Evolutionary conservation across 495 filamentous ascomycete genomes (phyloP), one percentile per base, ranked within the genome.

Genomic region (Penicillium steckii): DNA sequence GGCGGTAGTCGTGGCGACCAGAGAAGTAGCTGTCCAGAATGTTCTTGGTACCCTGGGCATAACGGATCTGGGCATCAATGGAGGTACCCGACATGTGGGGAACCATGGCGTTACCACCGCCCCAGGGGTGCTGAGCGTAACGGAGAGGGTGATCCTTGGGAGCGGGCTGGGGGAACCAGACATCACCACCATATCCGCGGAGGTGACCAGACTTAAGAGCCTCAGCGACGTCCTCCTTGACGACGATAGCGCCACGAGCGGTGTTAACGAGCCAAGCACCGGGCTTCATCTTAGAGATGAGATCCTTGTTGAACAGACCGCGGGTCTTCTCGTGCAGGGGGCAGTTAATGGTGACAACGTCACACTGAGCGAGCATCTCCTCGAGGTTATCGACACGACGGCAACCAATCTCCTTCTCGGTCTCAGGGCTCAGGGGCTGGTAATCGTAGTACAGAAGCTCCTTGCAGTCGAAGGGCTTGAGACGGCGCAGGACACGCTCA

Each of bases 391-490:
- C 82, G 30, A 96, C 91, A 50, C 94, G 84, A 62, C 94, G 82
- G 81, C 87, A 92, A 70, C 94, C 94, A 73, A 98, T 97, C 80
- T 97, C 94, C 72, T 87, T 86, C 84, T 98, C 94, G 60, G 85
- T 78, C 78, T 96, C 91, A 48, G 90, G 68, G 46, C 70, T 78
- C 54, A 98, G 81, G 27, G 93, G 92, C 78, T 98, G 94, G 85
- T 98, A 98, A 79, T 98, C 94, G 70, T 89, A 98, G 87, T 98
- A 98, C 50, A 98, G 82, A 32, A 98, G 83, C 82, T 98, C 94
- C 85, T 97, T 98, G 89, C 94, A 98, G 78, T 96, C 94, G 66
- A 97, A 98, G 54, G 91, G 75, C 83, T 91, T 95, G 35, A 98
- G 85, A 61, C 94, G 86, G 72, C 92, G 85, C 56, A 98, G 81